Conservation (phyloP, 305 asterid species). For the Solanum hybrid region DNA sequence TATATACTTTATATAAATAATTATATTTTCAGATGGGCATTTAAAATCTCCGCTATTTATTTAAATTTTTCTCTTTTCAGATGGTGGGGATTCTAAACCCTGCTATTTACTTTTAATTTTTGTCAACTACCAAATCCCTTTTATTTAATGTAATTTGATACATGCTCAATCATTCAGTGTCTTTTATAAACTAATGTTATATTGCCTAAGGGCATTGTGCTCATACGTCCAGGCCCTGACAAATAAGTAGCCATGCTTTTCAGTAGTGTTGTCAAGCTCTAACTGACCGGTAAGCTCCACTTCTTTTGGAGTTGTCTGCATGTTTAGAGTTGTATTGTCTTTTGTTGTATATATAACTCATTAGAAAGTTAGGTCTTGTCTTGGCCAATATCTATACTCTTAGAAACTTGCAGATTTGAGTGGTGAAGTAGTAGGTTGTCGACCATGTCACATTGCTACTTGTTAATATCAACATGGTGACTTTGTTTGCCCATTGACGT, state of each 20-base stretch:
- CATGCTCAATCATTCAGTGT: background rate
- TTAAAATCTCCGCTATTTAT: background rate
- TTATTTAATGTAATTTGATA: background rate
- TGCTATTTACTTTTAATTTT: background rate
- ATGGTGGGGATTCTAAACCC: background rate
- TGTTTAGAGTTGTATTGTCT: background rate
- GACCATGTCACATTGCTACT: background rate
- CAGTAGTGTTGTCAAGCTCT: background rate
- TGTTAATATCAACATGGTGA: background rate
- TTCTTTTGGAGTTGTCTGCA: background rate
- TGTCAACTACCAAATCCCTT: background rate
- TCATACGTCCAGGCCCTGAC: background rate
- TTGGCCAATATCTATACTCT: background rate
- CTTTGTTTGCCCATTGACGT: background rate
- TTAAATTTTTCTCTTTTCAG: no score
- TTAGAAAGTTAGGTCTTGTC: background rate
- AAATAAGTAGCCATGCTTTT: background rate
- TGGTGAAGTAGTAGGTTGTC: background rate
- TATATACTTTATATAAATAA: no score
- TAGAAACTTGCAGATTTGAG: background rate
- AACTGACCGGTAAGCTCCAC: background rate
- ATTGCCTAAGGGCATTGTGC: background rate
- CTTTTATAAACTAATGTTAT: background rate
- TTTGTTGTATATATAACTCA: background rate
- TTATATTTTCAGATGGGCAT: background rate